A percentile compares a stretch with the other conserved stretches of the same genome.
These are phyloP conservation scores for Tremella yokohamensis DNA, from an alignment of 768 basidiomycete genomes.

Conservation along the genomic window DNA sequence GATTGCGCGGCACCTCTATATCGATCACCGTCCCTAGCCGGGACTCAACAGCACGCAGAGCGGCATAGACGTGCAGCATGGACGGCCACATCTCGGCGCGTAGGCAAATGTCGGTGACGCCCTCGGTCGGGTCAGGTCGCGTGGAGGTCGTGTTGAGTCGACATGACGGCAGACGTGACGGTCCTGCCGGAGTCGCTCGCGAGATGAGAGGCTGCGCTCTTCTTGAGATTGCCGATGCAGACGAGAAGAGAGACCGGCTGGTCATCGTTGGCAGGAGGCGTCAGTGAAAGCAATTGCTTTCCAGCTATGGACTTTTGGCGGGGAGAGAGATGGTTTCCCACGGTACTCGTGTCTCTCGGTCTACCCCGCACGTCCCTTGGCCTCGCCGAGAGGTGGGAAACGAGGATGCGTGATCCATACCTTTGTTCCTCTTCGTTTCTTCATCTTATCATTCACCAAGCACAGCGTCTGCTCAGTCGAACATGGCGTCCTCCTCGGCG, in stretches of 20 bases:
- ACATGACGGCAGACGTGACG: neutral
- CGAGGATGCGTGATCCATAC: neutral
- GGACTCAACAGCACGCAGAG: slow-evolving; percentile 33
- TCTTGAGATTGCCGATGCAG: slow-evolving; percentile 6
- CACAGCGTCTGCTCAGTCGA: neutral
- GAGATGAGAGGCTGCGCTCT: neutral
- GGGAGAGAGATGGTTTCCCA: neutral
- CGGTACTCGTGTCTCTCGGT: neutral
- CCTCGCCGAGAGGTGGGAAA: neutral
- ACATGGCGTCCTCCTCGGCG: slow-evolving; percentile 15
- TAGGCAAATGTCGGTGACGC: slow-evolving; percentile 19
- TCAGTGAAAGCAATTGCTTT: neutral
- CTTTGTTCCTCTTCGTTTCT: neutral
- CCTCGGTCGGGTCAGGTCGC: slow-evolving; percentile 4
- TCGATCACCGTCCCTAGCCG: slow-evolving; percentile 22
- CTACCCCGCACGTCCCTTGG: neutral
- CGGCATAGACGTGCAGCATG: slow-evolving; percentile 27
- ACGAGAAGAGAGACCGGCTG: slow-evolving; percentile 10
- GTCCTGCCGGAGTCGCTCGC: neutral
- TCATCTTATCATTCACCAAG: neutral
- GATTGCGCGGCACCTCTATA: slow-evolving; percentile 20
- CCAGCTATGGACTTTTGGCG: neutral
- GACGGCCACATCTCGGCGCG: slow-evolving; percentile 16
- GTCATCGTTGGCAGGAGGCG: slow-evolving; percentile 9
- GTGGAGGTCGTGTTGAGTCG: neutral